Conservation (phyloP, 192 early-diverging fungal species). For the Thoreauomyces humboldtii region DNA sequence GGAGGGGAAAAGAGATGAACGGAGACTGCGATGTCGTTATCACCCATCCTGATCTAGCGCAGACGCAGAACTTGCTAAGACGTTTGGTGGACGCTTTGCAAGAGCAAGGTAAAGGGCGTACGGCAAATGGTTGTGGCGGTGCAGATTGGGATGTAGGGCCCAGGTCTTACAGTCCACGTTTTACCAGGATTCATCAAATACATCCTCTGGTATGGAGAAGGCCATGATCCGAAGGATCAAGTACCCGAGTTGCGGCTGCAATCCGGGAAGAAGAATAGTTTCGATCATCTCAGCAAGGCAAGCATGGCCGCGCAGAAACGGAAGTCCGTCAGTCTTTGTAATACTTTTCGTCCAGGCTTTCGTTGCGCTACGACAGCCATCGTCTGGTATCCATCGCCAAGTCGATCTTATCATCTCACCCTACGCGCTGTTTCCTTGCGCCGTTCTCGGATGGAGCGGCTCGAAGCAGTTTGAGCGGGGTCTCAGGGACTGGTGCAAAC, state of each 20-base stretch:
- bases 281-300: conserved; percentile 21
- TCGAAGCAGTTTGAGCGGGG: conserved; percentile 36
- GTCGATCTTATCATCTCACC: conserved; percentile 37
- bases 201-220: conserved; percentile 27
- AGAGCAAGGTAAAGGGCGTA: conserved; percentile 17
- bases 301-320: no score
- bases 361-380: conserved; percentile 27
- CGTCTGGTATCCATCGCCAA: conserved; percentile 23
- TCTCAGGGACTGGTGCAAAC: conserved; percentile 23
- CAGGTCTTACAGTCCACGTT: no score
- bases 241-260: conserved; percentile 9
- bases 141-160: no score
- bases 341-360: conserved; percentile 16
- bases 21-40: conserved; percentile 38
- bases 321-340: background rate
- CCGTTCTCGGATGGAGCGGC: conserved; percentile 24
- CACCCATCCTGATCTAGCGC: conserved; percentile 20
- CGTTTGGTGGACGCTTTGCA: conserved; percentile 19
- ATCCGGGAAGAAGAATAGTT: conserved; percentile 5
- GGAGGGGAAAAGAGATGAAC: conserved; percentile 29
- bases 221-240: background rate
- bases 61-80: background rate
- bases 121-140: no score
- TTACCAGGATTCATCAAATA: conserved; percentile 20
- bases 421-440: background rate